These are phyloP conservation scores for Rhizoclosmatium globosum DNA, from an alignment of 192 early-diverging fungal species.

Conservation along the genomic window DNA sequence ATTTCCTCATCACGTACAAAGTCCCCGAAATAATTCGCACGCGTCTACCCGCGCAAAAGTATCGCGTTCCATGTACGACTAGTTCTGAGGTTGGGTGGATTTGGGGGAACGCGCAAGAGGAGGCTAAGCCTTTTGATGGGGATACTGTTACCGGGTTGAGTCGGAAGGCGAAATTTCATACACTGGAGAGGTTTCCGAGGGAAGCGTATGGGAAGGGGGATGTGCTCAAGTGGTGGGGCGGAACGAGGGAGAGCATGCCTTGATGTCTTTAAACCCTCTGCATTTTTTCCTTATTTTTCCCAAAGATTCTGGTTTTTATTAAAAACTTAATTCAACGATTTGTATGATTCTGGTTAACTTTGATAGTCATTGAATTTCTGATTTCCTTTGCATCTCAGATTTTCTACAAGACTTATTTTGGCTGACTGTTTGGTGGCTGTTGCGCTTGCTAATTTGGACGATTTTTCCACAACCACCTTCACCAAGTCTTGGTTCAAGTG, in stretches of 20 bases:
- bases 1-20: constrained; percentile 54
- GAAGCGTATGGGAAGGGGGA: constrained; percentile 49
- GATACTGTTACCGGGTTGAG: constrained; percentile 11
- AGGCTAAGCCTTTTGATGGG: constrained; percentile 13
- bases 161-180: constrained; percentile 34
- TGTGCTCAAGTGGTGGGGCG: constrained; percentile 58
- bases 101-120: constrained; percentile 41
- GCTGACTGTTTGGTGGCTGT: no score
- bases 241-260: constrained; percentile 47
- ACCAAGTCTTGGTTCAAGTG: constrained; percentile 3
- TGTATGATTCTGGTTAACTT: neutral
- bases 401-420: no score
- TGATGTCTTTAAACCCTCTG: constrained; percentile 10
- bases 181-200: constrained; percentile 51
- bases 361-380: neutral
- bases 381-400: neutral
- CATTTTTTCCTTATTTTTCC: neutral
- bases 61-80: constrained; percentile 56
- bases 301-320: neutral
- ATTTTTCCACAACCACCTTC: neutral
- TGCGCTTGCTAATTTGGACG: neutral
- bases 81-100: constrained; percentile 58
- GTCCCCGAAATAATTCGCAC: constrained; percentile 49
- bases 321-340: neutral
- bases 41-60: constrained; percentile 53